Evolutionary conservation across 768 basidiomycete species (phyloP).

Genomic region (Boletus coccyginus): DNA sequence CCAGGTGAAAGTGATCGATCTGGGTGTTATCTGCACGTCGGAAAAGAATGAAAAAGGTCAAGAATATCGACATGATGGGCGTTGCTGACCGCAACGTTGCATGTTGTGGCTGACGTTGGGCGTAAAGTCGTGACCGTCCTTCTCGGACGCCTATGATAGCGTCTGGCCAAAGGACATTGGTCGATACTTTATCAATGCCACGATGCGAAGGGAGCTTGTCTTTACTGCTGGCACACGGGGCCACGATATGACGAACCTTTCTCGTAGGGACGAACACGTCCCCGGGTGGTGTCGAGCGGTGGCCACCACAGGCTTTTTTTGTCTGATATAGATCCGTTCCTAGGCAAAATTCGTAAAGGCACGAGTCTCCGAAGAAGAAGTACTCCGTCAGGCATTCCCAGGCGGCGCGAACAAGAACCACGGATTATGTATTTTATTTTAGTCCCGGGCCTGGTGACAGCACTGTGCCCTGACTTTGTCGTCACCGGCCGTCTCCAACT

Average conservation of each 20-base stretch:
- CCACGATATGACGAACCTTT: neutral
- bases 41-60: neutral
- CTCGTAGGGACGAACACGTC: neutral
- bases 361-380: neutral
- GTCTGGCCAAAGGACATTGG: conserved; percentile 11
- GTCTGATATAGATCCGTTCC: conserved; percentile 11
- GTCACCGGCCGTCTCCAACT: neutral
- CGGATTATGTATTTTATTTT: too few relatives aligned
- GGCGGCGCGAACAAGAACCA: neutral
- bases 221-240: conserved; percentile 3
- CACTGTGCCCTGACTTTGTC: neutral
- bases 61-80: conserved; percentile 3
- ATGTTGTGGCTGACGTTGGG: conserved; percentile 4
- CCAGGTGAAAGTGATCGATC: conserved; percentile 7
- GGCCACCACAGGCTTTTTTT: neutral
- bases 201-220: neutral
- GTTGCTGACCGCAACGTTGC: conserved; percentile 10
- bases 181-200: conserved; percentile 16
- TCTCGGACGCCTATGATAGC: conserved; percentile 7
- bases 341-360: conserved; percentile 10
- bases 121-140: conserved; percentile 11
- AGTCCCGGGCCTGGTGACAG: too few relatives aligned
- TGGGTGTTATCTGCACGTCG: neutral
- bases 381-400: neutral
- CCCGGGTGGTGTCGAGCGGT: conserved; percentile 8